Evolutionary conservation across 192 early-diverging fungal genomes (phyloP).

Genomic region (Mortierella claussenii): DNA sequence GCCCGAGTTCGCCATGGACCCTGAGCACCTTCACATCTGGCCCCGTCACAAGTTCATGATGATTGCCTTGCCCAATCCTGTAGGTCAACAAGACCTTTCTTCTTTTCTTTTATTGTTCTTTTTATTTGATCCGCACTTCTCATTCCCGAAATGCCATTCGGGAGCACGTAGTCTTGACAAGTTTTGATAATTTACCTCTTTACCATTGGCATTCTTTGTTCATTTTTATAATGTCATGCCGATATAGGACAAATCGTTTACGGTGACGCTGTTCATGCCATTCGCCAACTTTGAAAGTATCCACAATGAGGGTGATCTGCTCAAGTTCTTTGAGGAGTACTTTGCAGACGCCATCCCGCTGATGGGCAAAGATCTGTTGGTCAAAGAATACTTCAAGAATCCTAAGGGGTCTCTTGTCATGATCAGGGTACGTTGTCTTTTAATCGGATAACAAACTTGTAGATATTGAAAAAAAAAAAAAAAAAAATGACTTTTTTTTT

Average conservation of each 20-base stretch:
- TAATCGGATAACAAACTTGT: too few species aligned
- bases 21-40: slow-evolving; percentile 98
- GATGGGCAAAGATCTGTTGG: slow-evolving; percentile 79
- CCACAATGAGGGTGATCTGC: slow-evolving; percentile 67
- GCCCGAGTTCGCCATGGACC: slow-evolving; percentile 83
- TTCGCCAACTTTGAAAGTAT: slow-evolving; percentile 82
- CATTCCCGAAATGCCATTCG: too few species aligned
- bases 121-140: too few species aligned
- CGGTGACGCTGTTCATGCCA: slow-evolving; percentile 97
- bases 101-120: neutral
- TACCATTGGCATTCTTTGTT: too few species aligned
- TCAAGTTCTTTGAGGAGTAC: slow-evolving; percentile 76
- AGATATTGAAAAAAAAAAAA: too few species aligned
- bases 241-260: slow-evolving; percentile 94
- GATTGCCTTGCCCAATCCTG: slow-evolving; percentile 95
- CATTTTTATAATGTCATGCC: neutral
- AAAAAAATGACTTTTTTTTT: too few species aligned
- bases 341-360: slow-evolving; percentile 83
- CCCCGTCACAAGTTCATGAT: slow-evolving; percentile 96
- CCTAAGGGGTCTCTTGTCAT: slow-evolving; percentile 86
- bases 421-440: slow-evolving; percentile 83
- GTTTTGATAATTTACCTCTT: too few species aligned
- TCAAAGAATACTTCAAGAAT: slow-evolving; percentile 84
- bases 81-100: slow-evolving; percentile 34
- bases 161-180: too few species aligned